These are phyloP conservation scores for Atractiella rhizophila DNA, from an alignment of 768 basidiomycete genomes.

Conservation along the genomic window DNA sequence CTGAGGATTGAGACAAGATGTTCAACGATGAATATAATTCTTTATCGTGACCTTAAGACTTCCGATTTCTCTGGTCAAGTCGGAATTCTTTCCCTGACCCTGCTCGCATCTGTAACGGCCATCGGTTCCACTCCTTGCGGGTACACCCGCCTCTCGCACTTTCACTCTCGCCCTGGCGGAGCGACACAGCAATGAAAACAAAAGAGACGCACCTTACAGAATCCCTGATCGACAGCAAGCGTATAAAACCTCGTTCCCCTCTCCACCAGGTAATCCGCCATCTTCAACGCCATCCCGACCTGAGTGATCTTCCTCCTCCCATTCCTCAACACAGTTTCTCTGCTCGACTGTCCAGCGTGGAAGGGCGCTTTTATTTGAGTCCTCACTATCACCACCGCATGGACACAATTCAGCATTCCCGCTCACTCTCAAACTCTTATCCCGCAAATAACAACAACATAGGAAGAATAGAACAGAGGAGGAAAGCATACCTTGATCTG, in stretches of 20 bases:
- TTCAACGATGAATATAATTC: no score
- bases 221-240: slow-evolving; percentile 77
- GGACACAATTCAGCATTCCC: not conserved
- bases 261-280: slow-evolving; percentile 54
- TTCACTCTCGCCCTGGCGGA: no score
- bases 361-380: not conserved
- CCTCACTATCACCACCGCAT: not conserved
- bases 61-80: no score
- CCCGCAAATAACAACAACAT: not conserved
- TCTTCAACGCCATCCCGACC: slow-evolving; percentile 47
- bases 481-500: slow-evolving; percentile 55
- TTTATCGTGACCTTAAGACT: no score
- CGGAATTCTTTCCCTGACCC: no score
- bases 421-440: no score
- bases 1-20: no score
- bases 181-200: no score
- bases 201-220: no score
- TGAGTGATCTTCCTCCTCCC: slow-evolving; percentile 61
- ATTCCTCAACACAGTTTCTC: not conserved
- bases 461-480: not conserved
- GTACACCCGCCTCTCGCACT: no score
- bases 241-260: slow-evolving; percentile 71
- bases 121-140: no score
- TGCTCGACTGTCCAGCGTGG: not conserved
- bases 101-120: no score